Conservation (phyloP, 2,329 filamentous ascomycete species). For the Fusarium citri region DNA sequence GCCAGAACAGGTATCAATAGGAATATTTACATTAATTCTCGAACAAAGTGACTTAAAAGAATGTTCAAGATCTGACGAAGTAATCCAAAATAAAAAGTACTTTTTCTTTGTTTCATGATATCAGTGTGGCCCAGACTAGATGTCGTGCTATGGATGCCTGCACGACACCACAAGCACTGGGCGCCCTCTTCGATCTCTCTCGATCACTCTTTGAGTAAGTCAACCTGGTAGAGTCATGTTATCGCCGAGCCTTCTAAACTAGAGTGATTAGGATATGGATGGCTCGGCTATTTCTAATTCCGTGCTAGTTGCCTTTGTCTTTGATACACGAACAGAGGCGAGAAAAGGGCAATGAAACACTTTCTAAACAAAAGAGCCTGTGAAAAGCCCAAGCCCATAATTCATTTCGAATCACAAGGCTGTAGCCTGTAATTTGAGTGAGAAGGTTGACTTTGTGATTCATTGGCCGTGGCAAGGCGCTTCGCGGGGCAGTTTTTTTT, state of each 20-base stretch:
- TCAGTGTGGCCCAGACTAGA: neutral
- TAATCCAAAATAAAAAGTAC: neutral
- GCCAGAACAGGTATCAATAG: neutral
- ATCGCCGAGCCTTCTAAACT: neutral
- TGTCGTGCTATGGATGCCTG: neutral
- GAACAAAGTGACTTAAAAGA: neutral
- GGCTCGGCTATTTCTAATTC: conserved; percentile 15
- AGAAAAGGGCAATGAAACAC: conserved; percentile 25
- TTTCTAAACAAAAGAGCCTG: neutral
- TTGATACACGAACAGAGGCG: conserved; percentile 16
- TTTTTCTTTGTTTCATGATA: conserved; percentile 6
- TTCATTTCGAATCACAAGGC: conserved; percentile 8
- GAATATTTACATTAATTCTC: neutral
- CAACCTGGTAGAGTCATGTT: neutral
- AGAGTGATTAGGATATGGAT: conserved; percentile 2
- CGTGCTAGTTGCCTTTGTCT: conserved; percentile 15
- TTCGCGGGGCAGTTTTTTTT: conserved; percentile 30
- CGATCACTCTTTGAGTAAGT: neutral
- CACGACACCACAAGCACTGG: neutral
- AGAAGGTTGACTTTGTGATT: conserved; percentile 13
- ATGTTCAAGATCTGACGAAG: neutral
- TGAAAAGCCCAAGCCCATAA: conserved; percentile 1
- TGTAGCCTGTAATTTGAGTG: conserved; percentile 11
- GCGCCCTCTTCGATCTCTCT: neutral
- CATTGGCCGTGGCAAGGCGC: conserved; percentile 18